Base-by-base conservation (phyloP, 2,329 filamentous ascomycete species). In the Talaromyces sp. region DNA sequence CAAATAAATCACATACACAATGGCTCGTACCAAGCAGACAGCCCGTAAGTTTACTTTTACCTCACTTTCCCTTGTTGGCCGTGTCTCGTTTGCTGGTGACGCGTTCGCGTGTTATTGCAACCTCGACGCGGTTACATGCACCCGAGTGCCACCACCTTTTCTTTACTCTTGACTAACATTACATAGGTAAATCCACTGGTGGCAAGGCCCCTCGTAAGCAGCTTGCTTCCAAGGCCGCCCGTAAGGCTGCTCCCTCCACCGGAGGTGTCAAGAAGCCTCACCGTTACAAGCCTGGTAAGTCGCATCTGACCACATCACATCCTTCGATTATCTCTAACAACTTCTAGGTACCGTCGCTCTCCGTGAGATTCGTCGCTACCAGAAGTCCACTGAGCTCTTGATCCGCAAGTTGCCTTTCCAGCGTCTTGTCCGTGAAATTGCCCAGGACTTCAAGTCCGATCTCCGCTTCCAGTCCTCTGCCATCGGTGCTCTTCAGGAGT, bases 371-470 rank as follows among this genome's bases (percentile, higher is more conserved):
- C 90, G 94, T 86, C 90, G 91, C 78, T 98, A 98, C 86, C 94
- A 98, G 85, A 96, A 96, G 85, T 92, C 90, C 70, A 97, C 94
- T 60, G 93, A 98, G 84, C 89, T 99, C 60, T 84, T 99, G 74
- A 93, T 99, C 82, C 89, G 92, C 83, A 98, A 97, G 87, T 90
- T 97, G 69, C 95, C 95, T 68, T 99, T 99, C 86, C 92, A 97
- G 84, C 91, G 95, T 80, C 85, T 99, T 78, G 95, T 97, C 71
- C 92, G 93, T 85, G 93, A 99, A 84, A 97, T 98, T 68, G 93
- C 93, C 45, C 90, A 96, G 81, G 91, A 96, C 83, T 93, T 97
- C 87, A 96, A 96, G 85, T 93, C 91, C 73, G 91, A 96, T 71
- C 90, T 96, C 68, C 91, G 93, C 78, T 99, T 97, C 92, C 95